phyloP scores from a whole-genome alignment of 495 filamentous ascomycete species.

The Aspergillus ostianus region DNA sequence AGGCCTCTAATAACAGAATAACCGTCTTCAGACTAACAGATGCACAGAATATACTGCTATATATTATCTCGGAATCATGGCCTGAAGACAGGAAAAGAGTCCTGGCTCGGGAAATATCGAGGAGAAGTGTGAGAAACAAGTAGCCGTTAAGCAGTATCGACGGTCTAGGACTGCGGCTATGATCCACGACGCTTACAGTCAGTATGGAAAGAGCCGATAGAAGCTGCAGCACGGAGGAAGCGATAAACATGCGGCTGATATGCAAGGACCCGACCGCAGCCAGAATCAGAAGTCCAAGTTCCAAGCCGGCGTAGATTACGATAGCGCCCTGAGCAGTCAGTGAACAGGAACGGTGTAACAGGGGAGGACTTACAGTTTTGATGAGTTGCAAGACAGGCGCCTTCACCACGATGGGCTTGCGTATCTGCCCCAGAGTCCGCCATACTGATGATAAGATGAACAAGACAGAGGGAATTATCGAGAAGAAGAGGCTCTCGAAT shows the following conservation, averaged over 20 bases:
- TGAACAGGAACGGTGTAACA: background rate
- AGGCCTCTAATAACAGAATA: constrained; percentile 23
- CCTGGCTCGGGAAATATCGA: constrained; percentile 39
- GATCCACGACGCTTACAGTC: constrained; percentile 31
- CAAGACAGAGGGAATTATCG: constrained; percentile 37
- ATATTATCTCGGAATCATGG: constrained; percentile 14
- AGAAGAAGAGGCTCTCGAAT: constrained; percentile 47
- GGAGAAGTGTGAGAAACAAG: constrained; percentile 37
- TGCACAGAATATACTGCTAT: constrained; percentile 38
- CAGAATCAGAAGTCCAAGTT: constrained; percentile 34
- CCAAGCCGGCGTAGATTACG: constrained; percentile 27
- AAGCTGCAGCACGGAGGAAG: constrained; percentile 33
- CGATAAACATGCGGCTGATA: constrained; percentile 23
- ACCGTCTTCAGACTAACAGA: constrained; percentile 36
- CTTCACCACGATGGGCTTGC: constrained; percentile 33
- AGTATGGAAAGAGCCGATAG: constrained; percentile 31
- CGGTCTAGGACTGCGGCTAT: constrained; percentile 35
- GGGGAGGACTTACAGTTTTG: constrained; percentile 35
- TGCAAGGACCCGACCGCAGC: constrained; percentile 23
- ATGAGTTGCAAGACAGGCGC: constrained; percentile 30
- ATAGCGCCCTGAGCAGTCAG: constrained; percentile 13
- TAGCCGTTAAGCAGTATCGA: constrained; percentile 42
- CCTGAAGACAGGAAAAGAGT: constrained; percentile 39
- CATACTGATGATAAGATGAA: constrained; percentile 39
- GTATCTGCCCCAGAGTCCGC: constrained; percentile 28